Base-by-base conservation (phyloP, 805 yeast genomes). In the Danielozyma ontarioensis region DNA sequence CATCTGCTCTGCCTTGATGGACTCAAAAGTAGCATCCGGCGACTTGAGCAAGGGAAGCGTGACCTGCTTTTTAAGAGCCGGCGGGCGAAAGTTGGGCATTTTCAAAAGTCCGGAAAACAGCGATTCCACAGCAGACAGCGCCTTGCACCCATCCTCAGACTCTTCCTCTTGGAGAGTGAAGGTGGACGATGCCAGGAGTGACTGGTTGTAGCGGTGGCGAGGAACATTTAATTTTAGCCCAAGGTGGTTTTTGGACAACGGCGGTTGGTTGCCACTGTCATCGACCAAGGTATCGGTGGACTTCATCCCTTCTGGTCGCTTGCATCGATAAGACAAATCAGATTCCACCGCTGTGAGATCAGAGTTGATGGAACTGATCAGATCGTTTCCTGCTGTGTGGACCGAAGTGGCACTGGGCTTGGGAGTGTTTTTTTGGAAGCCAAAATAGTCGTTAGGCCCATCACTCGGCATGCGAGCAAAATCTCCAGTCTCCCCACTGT, bases 281-380 rank as follows among this genome's bases (percentile, higher is more conserved):
- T 57, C 62, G 12, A 59, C 60, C 25, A 60, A 38, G 3, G 65
- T 60, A 12, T 58, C 64, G 1, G 59, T 51, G n/a, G 63, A 57
- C 8, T 41, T 21, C 15, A 45, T 40, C 21, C 45, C 42, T 22
- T 42, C 51, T 23, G 40, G 51, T 32, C 49, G 31, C 3, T 31
- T 5, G n/a, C n/a, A n/a, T 8, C 16, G 18, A 8, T 6, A 24
- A 21, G 29, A 35, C 16, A 35, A 25, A n/a, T 18, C 28, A n/a
- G n/a, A n/a, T 17, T 30, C 33, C 7, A 17, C 17, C 13, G 27
- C 32, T 2, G 50, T 45, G 23, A 53, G 45, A 29, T 55, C 57
- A 21, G 62, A 55, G 8, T 47, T 46, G n/a, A 58, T 37, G 29
- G 62, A 51, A 29, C 55, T 48, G 32, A 56, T 44, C 24, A 59